Evolutionary conservation across 306 rosid species (phyloP).

Genomic region (Prinsepia uniflora): DNA sequence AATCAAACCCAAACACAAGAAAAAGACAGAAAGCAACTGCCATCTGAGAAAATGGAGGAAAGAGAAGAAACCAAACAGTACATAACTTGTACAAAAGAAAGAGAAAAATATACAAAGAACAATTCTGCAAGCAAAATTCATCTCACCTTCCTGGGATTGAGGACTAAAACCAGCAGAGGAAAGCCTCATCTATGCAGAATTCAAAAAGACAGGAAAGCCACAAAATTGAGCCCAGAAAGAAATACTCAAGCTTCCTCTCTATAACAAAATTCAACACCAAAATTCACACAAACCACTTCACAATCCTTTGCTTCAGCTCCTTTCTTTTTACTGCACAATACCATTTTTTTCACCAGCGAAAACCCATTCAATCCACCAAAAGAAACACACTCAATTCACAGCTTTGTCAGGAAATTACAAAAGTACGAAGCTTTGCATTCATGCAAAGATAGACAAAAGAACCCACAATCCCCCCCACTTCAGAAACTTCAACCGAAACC

Average conservation of each 20-base stretch:
- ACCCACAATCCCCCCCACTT: constrained; percentile 33
- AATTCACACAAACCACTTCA: constrained; percentile 37
- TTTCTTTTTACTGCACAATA: constrained; percentile 29
- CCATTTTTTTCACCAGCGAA: constrained; percentile 42
- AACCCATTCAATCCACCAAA: constrained; percentile 35
- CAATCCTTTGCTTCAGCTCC: constrained; percentile 30
- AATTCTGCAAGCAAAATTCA: constrained; percentile 18
- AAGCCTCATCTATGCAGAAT: constrained; percentile 63
- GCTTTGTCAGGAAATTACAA: constrained; percentile 12
- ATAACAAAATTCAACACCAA: constrained; percentile 41
- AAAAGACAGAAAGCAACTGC: constrained; percentile 16
- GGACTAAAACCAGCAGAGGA: constrained; percentile 85
- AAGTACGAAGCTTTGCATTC: constrained; percentile 20
- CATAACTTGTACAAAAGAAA: background rate
- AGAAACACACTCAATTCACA: constrained; percentile 15
- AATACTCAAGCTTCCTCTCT: constrained; percentile 27
- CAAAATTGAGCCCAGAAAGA: constrained; percentile 39
- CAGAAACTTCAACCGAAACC: constrained; percentile 67
- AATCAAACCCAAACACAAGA: constrained; percentile 19
- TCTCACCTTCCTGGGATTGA: constrained; percentile 82
- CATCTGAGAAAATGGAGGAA: constrained; percentile 10
- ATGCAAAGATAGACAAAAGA: constrained; percentile 9
- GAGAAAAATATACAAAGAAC: background rate
- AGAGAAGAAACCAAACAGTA: constrained; percentile 13
- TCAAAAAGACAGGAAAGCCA: constrained; percentile 19